Evolutionary conservation across 345 rosid genomes (phyloP).

Genomic region (Aquilaria sinensis): DNA sequence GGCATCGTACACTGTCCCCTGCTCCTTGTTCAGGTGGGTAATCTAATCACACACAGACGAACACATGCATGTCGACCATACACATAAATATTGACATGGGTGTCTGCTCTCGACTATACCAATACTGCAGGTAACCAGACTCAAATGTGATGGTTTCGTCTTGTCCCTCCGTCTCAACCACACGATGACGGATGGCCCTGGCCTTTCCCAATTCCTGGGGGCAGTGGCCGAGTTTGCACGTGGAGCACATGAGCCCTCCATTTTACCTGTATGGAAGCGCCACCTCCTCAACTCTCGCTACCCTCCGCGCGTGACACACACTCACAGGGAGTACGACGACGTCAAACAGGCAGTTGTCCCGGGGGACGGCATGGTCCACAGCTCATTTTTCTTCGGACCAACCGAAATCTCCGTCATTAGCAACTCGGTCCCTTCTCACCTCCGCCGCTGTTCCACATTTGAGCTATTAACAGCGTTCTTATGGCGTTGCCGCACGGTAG

Average conservation of each 20-base stretch:
- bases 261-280: slow-evolving; percentile 43
- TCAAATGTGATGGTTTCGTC: slow-evolving; percentile 40
- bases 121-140: slow-evolving; percentile 31
- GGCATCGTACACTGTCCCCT: slow-evolving; percentile 35
- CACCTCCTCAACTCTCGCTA: slow-evolving; percentile 28
- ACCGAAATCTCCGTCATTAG: slow-evolving; percentile 32
- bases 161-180: slow-evolving; percentile 43
- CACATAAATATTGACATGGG: too few relatives aligned
- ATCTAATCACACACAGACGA: too few relatives aligned
- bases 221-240: slow-evolving; percentile 42
- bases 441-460: slow-evolving; percentile 25
- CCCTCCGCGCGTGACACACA: slow-evolving; percentile 30
- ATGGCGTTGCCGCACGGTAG: slow-evolving; percentile 53
- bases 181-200: slow-evolving; percentile 39
- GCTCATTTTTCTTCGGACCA: slow-evolving; percentile 50
- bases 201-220: slow-evolving; percentile 31
- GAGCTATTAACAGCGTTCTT: slow-evolving; percentile 44
- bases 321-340: slow-evolving; percentile 43
- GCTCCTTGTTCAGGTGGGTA: slow-evolving; percentile 42
- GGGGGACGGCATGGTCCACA: slow-evolving; percentile 21
- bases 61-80: too few relatives aligned
- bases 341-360: slow-evolving; percentile 22
- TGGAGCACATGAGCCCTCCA: slow-evolving; percentile 27
- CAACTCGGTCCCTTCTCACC: slow-evolving; percentile 26
- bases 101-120: too few relatives aligned